Evolutionary conservation across 352 stramenopile species (phyloP), one percentile per base, ranked within the genome.

Genomic region (Bremia lactucae): DNA sequence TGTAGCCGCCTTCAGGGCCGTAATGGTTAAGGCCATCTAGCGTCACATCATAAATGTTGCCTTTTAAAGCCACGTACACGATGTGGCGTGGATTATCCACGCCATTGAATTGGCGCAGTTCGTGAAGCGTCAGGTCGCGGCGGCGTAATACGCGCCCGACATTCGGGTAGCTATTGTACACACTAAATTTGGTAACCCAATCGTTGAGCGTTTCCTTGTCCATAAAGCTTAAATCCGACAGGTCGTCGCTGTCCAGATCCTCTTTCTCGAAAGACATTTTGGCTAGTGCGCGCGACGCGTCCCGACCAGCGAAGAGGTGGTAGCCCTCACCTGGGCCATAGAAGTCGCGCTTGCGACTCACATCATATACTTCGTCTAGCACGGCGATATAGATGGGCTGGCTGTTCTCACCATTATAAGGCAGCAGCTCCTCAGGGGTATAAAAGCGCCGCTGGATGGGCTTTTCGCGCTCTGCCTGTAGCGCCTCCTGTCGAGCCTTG

Each of bases 31-130:
- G 49, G 4, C 94, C 83, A 39, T 96, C 93, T 59, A 97, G 94
- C 15, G 88, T 97, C 36, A 97, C 87, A 66, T 99, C 96, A 68
- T 96, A 99, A 31, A 98, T 94, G 42, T 95, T 95, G 50, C 91
- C 82, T 14, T 91, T 90, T 3, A 96, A 56, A 15, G 68, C 93
- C 28, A 99, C 67, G 59, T 98, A 98, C 42, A 97, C 94, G 14
- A 81, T 96, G 36, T 93, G 70, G 43, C 80, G 72, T 24, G 85
- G 81, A 49, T 83, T 74, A 59, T 88, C 69, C 14, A 83, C 53
- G 49, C 83, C 79, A 50, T 96, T 87, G 44, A 80, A 80, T 24
- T 53, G 65, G n/a, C 68, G 62, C n/a, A 98, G 65, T 54, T 96
- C 63, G 37, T 79, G 65, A 35, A 86, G 72, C 31, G 79, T 89